These are phyloP conservation scores for Naematelia aurantialba DNA, from an alignment of 768 basidiomycete species.

Conservation along the genomic window DNA sequence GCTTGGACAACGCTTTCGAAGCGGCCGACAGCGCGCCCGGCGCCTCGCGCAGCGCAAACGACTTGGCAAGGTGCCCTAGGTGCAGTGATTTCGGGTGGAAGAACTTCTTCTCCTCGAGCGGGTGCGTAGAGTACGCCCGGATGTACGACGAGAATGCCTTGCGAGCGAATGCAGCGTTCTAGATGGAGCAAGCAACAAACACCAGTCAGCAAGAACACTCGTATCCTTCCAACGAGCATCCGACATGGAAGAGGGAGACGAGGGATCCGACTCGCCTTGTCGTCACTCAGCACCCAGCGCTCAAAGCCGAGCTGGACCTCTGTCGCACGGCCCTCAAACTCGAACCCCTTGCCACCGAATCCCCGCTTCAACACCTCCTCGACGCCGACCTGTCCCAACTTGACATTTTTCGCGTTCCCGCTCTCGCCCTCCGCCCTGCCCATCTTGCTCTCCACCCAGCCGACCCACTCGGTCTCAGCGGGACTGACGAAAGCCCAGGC, in stretches of 20 bases:
- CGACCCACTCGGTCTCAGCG: slow-evolving; percentile 81
- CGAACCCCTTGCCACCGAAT: slow-evolving; percentile 75
- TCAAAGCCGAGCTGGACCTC: slow-evolving; percentile 94
- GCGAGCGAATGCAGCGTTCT: slow-evolving; percentile 76
- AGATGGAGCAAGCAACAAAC: too few relatives aligned
- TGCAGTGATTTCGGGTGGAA: slow-evolving; percentile 94
- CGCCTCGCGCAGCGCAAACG: slow-evolving; percentile 48
- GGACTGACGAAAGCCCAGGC: slow-evolving; percentile 90
- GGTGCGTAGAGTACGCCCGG: slow-evolving; percentile 95
- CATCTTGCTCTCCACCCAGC: slow-evolving; percentile 85
- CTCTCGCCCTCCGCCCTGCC: slow-evolving; percentile 53
- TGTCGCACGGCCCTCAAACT: slow-evolving; percentile 85
- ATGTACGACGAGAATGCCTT: slow-evolving; percentile 88
- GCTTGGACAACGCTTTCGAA: slow-evolving; percentile 19
- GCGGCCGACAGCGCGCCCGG: slow-evolving; percentile 28
- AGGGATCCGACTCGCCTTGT: slow-evolving; percentile 55
- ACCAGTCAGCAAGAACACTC: too few relatives aligned
- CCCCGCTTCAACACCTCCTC: slow-evolving; percentile 72
- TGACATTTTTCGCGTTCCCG: slow-evolving; percentile 42
- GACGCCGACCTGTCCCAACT: slow-evolving; percentile 61
- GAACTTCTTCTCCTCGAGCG: slow-evolving; percentile 87
- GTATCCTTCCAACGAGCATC: too few relatives aligned
- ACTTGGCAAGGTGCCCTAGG: slow-evolving; percentile 67
- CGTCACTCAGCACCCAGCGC: slow-evolving; percentile 75
- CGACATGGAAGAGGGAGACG: too few relatives aligned